Evolutionary conservation across 1,139 yeast species (phyloP).

Genomic region (Hemisphaericaspora xylofermentans): DNA sequence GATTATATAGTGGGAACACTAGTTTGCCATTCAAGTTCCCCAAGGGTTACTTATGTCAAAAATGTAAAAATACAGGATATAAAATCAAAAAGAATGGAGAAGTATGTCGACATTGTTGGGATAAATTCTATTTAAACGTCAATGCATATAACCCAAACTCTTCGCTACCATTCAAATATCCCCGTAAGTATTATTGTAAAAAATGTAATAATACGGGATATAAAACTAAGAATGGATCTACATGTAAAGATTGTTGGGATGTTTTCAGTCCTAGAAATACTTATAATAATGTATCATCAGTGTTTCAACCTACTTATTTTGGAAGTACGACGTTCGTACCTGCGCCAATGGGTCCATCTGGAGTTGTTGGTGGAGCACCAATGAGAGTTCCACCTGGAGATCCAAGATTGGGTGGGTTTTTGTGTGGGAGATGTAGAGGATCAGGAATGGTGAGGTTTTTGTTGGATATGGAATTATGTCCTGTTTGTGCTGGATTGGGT

Average conservation of each 20-base stretch:
- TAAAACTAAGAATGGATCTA: constrained; percentile 59
- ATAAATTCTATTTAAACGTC: constrained; percentile 25
- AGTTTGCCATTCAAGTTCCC: constrained; percentile 58
- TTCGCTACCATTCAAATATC: constrained; percentile 50
- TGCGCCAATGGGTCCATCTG: neutral
- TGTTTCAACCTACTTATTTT: constrained; percentile 14
- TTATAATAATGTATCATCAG: constrained; percentile 6
- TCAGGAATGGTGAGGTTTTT: constrained; percentile 55
- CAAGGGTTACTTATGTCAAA: constrained; percentile 33
- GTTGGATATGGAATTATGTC: constrained; percentile 54
- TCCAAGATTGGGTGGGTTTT: constrained; percentile 75
- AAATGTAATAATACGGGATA: constrained; percentile 78
- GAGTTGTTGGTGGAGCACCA: constrained; percentile 5
- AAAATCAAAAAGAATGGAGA: constrained; percentile 29
- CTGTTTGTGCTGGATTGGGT: constrained; percentile 68
- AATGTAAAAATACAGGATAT: constrained; percentile 45
- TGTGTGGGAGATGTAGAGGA: constrained; percentile 81
- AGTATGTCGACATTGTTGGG: constrained; percentile 40
- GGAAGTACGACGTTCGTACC: constrained; percentile 19
- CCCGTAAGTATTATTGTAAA: constrained; percentile 57
- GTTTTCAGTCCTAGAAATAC: constrained; percentile 51
- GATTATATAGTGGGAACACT: constrained; percentile 30
- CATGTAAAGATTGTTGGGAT: constrained; percentile 75
- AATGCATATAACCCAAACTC: constrained; percentile 44
- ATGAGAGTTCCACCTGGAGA: constrained; percentile 73